These are phyloP conservation scores for Coniella vitis DNA, from an alignment of 2,329 filamentous ascomycete species.

Conservation along the genomic window DNA sequence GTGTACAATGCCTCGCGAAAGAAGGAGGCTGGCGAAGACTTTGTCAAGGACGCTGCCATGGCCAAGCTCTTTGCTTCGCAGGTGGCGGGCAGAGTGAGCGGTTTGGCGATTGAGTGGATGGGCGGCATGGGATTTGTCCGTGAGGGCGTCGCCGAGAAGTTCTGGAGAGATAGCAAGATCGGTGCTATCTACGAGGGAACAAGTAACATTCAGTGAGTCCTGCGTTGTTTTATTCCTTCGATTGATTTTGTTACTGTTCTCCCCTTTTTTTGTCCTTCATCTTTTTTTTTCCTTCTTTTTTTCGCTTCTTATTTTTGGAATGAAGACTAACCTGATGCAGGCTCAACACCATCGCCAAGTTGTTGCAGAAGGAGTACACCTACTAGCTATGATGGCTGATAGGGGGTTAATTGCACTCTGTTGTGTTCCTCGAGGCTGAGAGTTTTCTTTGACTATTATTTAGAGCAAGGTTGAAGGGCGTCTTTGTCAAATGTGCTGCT, in stretches of 20 bases:
- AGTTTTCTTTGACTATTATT: too few relatives aligned
- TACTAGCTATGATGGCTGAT: constrained; percentile 18
- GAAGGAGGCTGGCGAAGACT: constrained; percentile 96
- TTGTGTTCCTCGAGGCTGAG: background rate
- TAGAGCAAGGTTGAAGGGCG: too few relatives aligned
- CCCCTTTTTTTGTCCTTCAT: too few relatives aligned
- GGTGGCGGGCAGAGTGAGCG: constrained; percentile 79
- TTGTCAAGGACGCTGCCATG: constrained; percentile 95
- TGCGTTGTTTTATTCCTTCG: too few relatives aligned
- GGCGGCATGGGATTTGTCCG: constrained; percentile 98
- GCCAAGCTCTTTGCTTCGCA: constrained; percentile 93
- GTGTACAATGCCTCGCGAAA: constrained; percentile 95
- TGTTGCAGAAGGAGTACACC: constrained; percentile 57
- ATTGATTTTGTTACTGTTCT: too few relatives aligned
- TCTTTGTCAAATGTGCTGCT: too few relatives aligned
- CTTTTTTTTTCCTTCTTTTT: background rate
- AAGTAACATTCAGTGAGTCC: constrained; percentile 63
- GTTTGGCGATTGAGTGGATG: constrained; percentile 96
- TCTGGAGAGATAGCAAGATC: constrained; percentile 96
- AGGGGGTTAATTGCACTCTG: background rate
- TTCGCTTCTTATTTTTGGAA: background rate
- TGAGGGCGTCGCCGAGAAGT: constrained; percentile 96
- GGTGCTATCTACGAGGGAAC: constrained; percentile 95
- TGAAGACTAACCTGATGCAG: constrained; percentile 28
- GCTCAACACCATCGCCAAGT: constrained; percentile 58